These are phyloP conservation scores for Cystofilobasidium macerans DNA, from an alignment of 768 basidiomycete species.

Conservation along the genomic window DNA sequence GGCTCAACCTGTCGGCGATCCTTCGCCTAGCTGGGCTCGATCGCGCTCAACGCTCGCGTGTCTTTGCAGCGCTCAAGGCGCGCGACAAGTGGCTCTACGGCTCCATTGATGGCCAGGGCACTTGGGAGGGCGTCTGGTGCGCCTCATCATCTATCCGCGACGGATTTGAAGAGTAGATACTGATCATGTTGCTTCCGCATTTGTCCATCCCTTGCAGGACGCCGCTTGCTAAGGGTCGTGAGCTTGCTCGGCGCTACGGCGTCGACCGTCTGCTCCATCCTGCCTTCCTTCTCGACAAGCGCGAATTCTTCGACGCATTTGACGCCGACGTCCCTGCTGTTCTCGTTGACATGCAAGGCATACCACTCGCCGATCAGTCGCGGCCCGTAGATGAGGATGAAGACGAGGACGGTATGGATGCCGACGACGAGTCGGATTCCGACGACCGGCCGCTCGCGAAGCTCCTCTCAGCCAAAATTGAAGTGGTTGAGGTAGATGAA, in stretches of 20 bases:
- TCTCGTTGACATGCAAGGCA: background rate
- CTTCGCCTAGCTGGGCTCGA: background rate
- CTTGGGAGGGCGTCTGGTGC: conserved; percentile 13
- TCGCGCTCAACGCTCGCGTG: background rate
- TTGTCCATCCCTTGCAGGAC: background rate
- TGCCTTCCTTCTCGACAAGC: background rate
- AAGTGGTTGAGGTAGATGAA: background rate
- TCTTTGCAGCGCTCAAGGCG: background rate
- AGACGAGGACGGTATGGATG: background rate
- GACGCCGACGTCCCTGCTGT: background rate
- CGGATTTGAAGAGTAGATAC: background rate
- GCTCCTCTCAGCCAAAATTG: too few relatives aligned
- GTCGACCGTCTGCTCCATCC: background rate
- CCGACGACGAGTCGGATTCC: background rate
- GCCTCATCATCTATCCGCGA: too few relatives aligned
- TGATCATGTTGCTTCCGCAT: background rate
- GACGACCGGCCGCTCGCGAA: background rate
- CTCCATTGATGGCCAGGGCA: background rate
- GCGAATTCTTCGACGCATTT: background rate
- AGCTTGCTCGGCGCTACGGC: background rate
- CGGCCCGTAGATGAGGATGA: background rate
- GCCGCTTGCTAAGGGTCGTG: background rate
- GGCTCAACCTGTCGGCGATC: conserved; percentile 7
- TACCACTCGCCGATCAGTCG: background rate
- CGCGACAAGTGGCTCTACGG: background rate